These are phyloP conservation scores for Aspergillus glaucus DNA, from an alignment of 2,329 filamentous ascomycete genomes.

Conservation along the genomic window DNA sequence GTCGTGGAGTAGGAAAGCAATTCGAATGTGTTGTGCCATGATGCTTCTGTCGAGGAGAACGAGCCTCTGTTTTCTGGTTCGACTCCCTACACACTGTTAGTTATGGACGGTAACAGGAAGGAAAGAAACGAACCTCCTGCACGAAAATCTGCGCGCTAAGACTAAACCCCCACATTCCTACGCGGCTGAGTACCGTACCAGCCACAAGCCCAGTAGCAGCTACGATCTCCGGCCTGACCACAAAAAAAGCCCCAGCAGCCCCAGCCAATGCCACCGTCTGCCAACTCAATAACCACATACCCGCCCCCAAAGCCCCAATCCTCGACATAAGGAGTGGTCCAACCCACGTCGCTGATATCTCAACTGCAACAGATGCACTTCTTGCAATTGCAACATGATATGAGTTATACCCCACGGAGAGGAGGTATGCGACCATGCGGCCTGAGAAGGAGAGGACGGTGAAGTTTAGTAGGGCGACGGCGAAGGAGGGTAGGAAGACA, in stretches of 20 bases:
- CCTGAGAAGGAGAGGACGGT: slow-evolving; percentile 48
- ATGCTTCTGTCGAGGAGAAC: slow-evolving; percentile 61
- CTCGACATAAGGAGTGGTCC: slow-evolving; percentile 40
- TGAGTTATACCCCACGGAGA: slow-evolving; percentile 34
- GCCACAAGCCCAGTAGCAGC: slow-evolving; percentile 40
- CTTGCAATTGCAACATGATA: slow-evolving; percentile 14
- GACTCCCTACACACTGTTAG: slow-evolving; percentile 40
- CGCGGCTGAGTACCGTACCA: slow-evolving; percentile 46
- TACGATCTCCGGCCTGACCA: slow-evolving; percentile 20
- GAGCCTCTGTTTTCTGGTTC: slow-evolving; percentile 49
- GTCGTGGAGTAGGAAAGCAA: slow-evolving; percentile 57
- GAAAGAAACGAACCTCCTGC: slow-evolving; percentile 43
- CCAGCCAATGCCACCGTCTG: slow-evolving; percentile 48
- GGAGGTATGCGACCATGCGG: slow-evolving; percentile 48
- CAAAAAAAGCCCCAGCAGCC: slow-evolving; percentile 38
- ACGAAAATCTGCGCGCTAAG: slow-evolving; percentile 51
- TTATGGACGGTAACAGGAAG: neutral
- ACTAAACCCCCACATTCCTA: slow-evolving; percentile 54
- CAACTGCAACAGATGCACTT: slow-evolving; percentile 38
- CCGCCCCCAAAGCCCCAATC: slow-evolving; percentile 48
- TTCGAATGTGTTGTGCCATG: slow-evolving; percentile 61
- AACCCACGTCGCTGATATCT: slow-evolving; percentile 44
- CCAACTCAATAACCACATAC: slow-evolving; percentile 61
- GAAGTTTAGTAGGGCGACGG: slow-evolving; percentile 44
- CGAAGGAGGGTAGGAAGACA: slow-evolving; percentile 37